phyloP scores from a whole-genome alignment of 2,329 filamentous ascomycete genomes.

The Colletotrichum sp. region DNA sequence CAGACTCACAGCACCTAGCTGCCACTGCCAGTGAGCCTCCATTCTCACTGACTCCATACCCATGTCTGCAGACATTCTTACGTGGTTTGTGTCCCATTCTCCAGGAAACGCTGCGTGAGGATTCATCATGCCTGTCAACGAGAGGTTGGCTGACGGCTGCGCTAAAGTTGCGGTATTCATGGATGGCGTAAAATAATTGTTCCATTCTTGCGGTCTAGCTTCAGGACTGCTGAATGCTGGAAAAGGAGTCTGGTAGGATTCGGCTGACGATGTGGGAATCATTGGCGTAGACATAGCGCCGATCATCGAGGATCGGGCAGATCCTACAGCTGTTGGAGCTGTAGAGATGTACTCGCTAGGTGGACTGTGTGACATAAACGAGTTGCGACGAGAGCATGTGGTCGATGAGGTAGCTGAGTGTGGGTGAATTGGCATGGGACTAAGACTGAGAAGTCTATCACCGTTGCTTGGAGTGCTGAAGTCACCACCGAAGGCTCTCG shows the following conservation, averaged over 20 bases:
- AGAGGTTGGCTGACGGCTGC: neutral
- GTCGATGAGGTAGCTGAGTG: neutral
- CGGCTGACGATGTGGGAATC: neutral
- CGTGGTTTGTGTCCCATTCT: neutral
- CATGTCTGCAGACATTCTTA: neutral
- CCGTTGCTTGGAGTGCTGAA: neutral
- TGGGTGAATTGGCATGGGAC: neutral
- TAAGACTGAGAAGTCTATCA: neutral
- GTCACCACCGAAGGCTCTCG: neutral
- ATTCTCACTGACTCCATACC: neutral
- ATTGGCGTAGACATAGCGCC: conserved; percentile 22
- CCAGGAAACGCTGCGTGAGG: neutral
- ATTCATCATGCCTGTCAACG: neutral
- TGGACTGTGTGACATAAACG: neutral
- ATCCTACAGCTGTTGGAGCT: conserved; percentile 18
- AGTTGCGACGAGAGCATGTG: neutral
- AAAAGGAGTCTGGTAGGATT: conserved; percentile 18
- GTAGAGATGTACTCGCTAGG: conserved; percentile 1
- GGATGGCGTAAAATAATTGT: neutral
- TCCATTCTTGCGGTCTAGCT: conserved; percentile 30
- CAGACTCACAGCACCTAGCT: conserved; percentile 24
- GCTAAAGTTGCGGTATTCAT: neutral
- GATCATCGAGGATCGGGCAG: conserved; percentile 7
- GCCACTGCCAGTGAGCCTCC: neutral
- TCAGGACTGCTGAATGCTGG: conserved; percentile 27